phyloP scores from a whole-genome alignment of 2,329 filamentous ascomycete species.

The Microcyclosporella mali region DNA sequence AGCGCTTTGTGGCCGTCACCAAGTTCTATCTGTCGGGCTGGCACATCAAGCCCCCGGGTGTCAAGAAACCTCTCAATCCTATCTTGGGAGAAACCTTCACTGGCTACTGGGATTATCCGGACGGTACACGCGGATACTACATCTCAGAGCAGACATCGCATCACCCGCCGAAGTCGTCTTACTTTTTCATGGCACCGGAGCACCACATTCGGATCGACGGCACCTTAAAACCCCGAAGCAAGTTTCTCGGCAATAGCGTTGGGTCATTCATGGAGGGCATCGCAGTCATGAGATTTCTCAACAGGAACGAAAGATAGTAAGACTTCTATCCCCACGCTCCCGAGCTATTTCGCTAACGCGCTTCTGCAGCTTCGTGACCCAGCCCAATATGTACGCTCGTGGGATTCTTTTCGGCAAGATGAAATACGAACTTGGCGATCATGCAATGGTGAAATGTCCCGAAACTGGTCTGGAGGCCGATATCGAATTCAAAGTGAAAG shows the following conservation, averaged over 20 bases:
- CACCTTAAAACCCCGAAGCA: constrained; percentile 88
- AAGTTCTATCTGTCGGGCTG: constrained; percentile 98
- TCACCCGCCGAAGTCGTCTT: constrained; percentile 96
- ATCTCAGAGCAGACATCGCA: constrained; percentile 97
- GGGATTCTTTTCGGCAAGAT: constrained; percentile 98
- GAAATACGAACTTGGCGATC: constrained; percentile 98
- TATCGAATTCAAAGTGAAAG: constrained; percentile 97
- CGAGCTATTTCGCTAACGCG: constrained; percentile 6
- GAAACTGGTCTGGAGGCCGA: constrained; percentile 82
- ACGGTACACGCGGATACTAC: constrained; percentile 84
- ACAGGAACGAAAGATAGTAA: constrained; percentile 86
- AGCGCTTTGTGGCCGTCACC: constrained; percentile 89
- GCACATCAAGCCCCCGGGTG: constrained; percentile 96
- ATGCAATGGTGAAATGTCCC: constrained; percentile 86
- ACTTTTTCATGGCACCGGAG: constrained; percentile 96
- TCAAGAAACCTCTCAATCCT: constrained; percentile 97
- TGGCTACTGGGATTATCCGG: constrained; percentile 82
- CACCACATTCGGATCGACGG: constrained; percentile 94
- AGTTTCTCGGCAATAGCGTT: constrained; percentile 92
- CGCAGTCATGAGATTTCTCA: constrained; percentile 75
- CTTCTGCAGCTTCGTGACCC: constrained; percentile 68
- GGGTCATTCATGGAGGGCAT: constrained; percentile 98
- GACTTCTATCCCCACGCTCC: constrained; percentile 31
- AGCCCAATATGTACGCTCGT: constrained; percentile 98
- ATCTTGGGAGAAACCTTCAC: constrained; percentile 92